These are phyloP conservation scores for Botrytis sinoallii DNA, from an alignment of 2,329 filamentous ascomycete genomes.

Conservation along the genomic window DNA sequence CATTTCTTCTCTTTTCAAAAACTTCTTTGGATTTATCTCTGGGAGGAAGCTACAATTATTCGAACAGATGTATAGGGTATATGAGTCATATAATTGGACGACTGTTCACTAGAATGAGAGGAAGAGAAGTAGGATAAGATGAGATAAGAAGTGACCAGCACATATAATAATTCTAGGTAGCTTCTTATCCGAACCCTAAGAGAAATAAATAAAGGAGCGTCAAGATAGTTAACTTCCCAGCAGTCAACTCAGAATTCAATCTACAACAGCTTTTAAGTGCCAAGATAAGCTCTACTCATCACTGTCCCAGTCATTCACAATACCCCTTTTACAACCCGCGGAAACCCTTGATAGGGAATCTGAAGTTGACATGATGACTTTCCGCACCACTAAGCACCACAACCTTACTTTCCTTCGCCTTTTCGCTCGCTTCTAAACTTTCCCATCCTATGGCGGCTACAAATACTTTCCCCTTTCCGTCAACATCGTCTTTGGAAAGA, in stretches of 20 bases:
- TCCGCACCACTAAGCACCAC: background rate
- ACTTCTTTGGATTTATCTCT: background rate
- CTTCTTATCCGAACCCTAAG: rapidly evolving
- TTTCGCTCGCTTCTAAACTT: background rate
- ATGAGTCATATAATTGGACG: background rate
- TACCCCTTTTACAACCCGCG: background rate
- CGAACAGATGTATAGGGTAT: background rate
- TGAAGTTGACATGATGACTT: conserved; percentile 3
- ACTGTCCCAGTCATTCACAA: background rate
- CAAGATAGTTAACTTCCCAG: background rate
- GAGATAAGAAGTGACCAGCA: background rate
- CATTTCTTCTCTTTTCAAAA: background rate
- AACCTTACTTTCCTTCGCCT: background rate
- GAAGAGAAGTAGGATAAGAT: background rate
- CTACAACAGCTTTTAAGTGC: background rate
- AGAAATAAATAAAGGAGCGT: background rate
- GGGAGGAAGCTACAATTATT: rapidly evolving
- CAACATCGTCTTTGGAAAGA: background rate
- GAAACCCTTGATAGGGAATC: background rate
- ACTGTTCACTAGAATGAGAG: background rate
- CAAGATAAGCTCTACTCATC: background rate
- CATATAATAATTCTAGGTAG: background rate
- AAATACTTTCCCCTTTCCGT: background rate
- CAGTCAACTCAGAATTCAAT: background rate
- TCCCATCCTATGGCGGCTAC: conserved; percentile 7